Conservation (phyloP, 129 eudicot species). For the Solidago caesia region DNA sequence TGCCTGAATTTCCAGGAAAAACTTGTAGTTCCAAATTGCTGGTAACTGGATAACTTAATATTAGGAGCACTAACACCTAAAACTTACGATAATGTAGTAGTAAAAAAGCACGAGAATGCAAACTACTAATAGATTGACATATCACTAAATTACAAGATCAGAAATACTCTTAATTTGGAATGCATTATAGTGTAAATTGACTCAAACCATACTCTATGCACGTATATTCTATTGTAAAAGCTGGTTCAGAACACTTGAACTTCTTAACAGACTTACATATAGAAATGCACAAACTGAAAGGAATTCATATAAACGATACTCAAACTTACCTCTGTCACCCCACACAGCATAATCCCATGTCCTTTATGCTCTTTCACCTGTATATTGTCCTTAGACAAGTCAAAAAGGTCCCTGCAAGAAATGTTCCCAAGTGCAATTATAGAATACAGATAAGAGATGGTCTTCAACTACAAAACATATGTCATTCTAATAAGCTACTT, state of each 20-base stretch:
- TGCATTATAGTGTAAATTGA: not conserved
- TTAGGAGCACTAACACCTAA: not conserved
- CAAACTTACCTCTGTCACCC: constrained; percentile 69
- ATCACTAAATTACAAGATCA: not conserved
- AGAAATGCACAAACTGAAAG: not conserved
- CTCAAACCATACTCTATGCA: not conserved
- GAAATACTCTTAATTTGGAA: not conserved
- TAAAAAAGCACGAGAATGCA: constrained; percentile 3
- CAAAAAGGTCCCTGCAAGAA: constrained; percentile 81
- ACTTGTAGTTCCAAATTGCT: not conserved
- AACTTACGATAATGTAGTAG: not conserved
- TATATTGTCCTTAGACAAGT: constrained; percentile 86
- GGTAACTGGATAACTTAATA: not conserved
- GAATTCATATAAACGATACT: constrained; percentile 9
- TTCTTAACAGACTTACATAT: constrained; percentile 5
- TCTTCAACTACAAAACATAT: not conserved
- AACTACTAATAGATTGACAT: not conserved
- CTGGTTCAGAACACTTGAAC: constrained; percentile 17
- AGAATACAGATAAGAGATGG: not conserved
- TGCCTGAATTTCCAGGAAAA: constrained; percentile 13
- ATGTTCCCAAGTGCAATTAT: constrained; percentile 4
- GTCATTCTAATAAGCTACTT: not conserved
- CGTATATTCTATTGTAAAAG: not conserved
- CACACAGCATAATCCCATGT: constrained; percentile 62
- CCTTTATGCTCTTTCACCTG: constrained; percentile 79